Percentiles rank a stretch among this genome's conserved stretches.
Evolutionary conservation across 441 rosid species (phyloP).

Genomic region (Gossypium aridum): DNA sequence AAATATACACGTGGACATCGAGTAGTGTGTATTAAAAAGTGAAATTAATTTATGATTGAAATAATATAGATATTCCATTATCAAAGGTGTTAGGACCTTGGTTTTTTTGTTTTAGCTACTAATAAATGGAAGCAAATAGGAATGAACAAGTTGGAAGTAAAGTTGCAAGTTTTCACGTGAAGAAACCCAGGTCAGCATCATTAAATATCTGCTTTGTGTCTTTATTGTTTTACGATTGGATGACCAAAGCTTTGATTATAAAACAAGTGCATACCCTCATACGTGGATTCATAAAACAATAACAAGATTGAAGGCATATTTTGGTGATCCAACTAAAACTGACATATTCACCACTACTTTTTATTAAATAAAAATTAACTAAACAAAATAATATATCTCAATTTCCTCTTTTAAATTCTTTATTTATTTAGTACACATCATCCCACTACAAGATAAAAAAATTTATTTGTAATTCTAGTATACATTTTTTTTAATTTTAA

Average conservation of each 20-base stretch:
- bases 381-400: too few relatives aligned
- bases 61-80: too few relatives aligned
- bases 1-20: not conserved
- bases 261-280: too few relatives aligned
- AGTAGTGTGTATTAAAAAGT: too few relatives aligned
- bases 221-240: not conserved
- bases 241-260: too few relatives aligned
- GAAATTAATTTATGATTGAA: too few relatives aligned
- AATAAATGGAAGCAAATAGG: not conserved
- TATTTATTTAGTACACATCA: too few relatives aligned
- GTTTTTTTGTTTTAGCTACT: not conserved
- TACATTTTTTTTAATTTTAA: too few relatives aligned
- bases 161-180: conserved; percentile 6
- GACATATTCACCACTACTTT: not conserved
- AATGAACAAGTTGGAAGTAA: not conserved
- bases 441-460: too few relatives aligned
- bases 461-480: too few relatives aligned
- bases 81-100: too few relatives aligned
- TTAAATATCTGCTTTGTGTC: not conserved
- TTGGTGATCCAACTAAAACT: not conserved
- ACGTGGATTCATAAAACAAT: not conserved
- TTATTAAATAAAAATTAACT: not conserved
- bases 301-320: not conserved
- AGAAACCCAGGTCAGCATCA: not conserved
- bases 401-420: too few relatives aligned